Base-by-base conservation (phyloP, 2,329 filamentous ascomycete genomes). In the Sclerotinia nivalis region DNA sequence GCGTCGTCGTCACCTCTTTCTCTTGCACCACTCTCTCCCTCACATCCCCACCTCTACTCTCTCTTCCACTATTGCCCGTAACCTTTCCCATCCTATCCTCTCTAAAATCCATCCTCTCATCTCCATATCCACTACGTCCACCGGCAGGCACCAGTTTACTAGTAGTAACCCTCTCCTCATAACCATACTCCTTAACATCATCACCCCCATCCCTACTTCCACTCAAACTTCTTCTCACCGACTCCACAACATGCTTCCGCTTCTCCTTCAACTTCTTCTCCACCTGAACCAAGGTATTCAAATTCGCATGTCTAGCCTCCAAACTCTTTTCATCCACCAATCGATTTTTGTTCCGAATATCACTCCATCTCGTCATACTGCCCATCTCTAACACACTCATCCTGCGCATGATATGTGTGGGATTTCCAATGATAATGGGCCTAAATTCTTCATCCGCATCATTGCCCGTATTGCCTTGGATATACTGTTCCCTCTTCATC, bases 311-410 rank as follows among this genome's bases (percentile, higher is more conserved):
- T 56, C 74, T 75, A 15, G 76, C 75, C 71, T 78, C 77, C 12
- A 77, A 71, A 67, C 73, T 75, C 50, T 69, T 64, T 70, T 81
- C 78, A 73, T 88, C 86, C 61, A 88, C 83, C 62, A 90, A 80
- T 59, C 81, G 82, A 75, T 90, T 90, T 76, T 84, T 86, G 73
- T 81, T 84, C 71, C 87, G 83, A 71, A 94, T 93, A 79, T 93
- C 91, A 34, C 87, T 90, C 89, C 90, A 94, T 54, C 91, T 83
- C 65, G 86, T 90, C 83, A 90, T 82, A 49, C 82, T 80, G 0
- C 91, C 91, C 70, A 92, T 80, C 78, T 94, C 91, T 22, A 94
- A 81, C 34, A 93, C 78, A 77, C 87, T 93, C 84, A 93, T 88
- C 71, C 89, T 85, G 64, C 91, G 84, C 75, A 86, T 87, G 78